These are phyloP conservation scores for Phytophthora tentaculata DNA, from an alignment of 352 stramenopile genomes.

Conservation along the genomic window DNA sequence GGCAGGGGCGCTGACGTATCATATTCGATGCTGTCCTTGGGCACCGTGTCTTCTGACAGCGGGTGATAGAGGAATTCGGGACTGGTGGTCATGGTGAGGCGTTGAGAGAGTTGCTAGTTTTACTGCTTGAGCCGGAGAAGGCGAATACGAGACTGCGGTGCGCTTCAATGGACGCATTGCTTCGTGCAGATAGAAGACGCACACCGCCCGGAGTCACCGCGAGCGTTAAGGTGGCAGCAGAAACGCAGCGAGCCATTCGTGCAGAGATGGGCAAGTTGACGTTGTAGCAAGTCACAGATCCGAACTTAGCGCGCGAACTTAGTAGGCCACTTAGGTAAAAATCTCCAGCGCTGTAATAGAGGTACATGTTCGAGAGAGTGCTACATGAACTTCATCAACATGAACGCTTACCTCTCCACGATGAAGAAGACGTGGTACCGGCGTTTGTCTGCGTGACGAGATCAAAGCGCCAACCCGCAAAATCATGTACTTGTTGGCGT, in stretches of 20 bases:
- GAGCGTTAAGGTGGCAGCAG: slow-evolving; percentile 24
- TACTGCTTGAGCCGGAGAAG: slow-evolving; percentile 11
- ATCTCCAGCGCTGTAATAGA: too few relatives aligned
- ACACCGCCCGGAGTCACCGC: slow-evolving; percentile 8
- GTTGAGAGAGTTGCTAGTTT: neutral
- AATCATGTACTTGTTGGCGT: slow-evolving; percentile 27
- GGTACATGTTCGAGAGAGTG: neutral
- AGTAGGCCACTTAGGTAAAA: too few relatives aligned
- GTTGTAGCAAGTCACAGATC: slow-evolving; percentile 30
- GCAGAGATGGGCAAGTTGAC: slow-evolving; percentile 18
- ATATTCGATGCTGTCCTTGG: slow-evolving; percentile 77
- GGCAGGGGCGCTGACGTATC: slow-evolving; percentile 67
- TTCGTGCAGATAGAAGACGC: slow-evolving; percentile 30
- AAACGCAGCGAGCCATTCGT: slow-evolving; percentile 35
- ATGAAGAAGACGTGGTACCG: neutral
- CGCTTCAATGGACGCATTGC: slow-evolving; percentile 7
- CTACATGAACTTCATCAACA: neutral
- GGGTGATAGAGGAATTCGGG: slow-evolving; percentile 69
- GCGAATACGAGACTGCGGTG: slow-evolving; percentile 30
- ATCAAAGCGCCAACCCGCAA: slow-evolving; percentile 15
- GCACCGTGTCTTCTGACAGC: slow-evolving; percentile 69
- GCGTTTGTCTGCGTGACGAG: slow-evolving; percentile 22
- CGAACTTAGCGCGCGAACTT: slow-evolving; percentile 17
- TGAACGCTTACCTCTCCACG: neutral
- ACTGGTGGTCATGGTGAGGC: slow-evolving; percentile 24